These are phyloP conservation scores for Cyberlindnera euphorbiae DNA, from an alignment of 805 yeast species.

Conservation along the genomic window DNA sequence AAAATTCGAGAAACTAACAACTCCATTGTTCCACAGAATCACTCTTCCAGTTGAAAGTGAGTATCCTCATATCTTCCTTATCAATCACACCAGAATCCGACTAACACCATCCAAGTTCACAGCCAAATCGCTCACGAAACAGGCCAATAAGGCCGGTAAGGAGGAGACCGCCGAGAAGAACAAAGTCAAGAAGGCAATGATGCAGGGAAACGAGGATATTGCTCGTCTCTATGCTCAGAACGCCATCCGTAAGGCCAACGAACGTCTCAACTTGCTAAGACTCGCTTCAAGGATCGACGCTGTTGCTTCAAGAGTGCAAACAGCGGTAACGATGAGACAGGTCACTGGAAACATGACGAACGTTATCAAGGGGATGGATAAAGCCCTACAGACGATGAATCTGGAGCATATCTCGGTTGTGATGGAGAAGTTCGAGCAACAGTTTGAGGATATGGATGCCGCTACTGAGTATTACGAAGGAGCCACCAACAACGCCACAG, in stretches of 20 bases:
- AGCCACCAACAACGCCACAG: slow-evolving; percentile 84
- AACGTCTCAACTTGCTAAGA: slow-evolving; percentile 72
- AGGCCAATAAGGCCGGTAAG: slow-evolving; percentile 84
- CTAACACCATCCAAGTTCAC: slow-evolving; percentile 54
- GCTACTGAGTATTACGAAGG: slow-evolving; percentile 89
- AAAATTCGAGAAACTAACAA: slow-evolving; percentile 8
- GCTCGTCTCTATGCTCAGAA: slow-evolving; percentile 94
- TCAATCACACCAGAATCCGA: no score
- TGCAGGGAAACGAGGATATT: slow-evolving; percentile 83
- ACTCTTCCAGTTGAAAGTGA: slow-evolving; percentile 54
- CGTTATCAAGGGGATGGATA: slow-evolving; percentile 94
- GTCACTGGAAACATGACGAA: slow-evolving; percentile 92
- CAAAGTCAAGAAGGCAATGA: slow-evolving; percentile 79
- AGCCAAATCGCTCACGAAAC: slow-evolving; percentile 86
- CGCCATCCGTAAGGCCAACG: slow-evolving; percentile 89
- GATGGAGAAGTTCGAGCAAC: slow-evolving; percentile 96
- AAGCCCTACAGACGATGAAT: slow-evolving; percentile 93
- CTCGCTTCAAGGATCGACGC: slow-evolving; percentile 91
- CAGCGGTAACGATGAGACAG: slow-evolving; percentile 96
- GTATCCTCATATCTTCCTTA: slow-evolving; percentile 11
- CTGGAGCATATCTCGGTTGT: slow-evolving; percentile 86
- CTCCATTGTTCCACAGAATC: slow-evolving; percentile 43
- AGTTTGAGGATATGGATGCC: slow-evolving; percentile 94
- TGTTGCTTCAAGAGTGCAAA: slow-evolving; percentile 91
- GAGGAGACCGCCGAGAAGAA: slow-evolving; percentile 86